A percentile compares a stretch with the other conserved stretches of the same genome.
These are phyloP conservation scores for Croton setiger DNA, from an alignment of 441 rosid genomes.

Conservation along the genomic window DNA sequence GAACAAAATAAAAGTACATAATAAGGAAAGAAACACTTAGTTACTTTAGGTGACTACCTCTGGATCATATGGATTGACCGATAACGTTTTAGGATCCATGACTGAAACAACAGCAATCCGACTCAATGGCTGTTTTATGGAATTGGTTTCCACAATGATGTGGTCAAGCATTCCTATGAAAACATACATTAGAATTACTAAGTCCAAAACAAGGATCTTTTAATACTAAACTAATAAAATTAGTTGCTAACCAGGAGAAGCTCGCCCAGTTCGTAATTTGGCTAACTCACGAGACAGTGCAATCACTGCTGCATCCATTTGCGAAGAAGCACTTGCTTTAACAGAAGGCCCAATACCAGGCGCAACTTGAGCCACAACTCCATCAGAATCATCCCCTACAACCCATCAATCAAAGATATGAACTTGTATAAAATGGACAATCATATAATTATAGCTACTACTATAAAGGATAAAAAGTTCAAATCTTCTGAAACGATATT, in stretches of 20 bases:
- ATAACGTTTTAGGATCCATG: conserved; percentile 61
- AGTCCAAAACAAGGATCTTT: conserved; percentile 10
- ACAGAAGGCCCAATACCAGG: conserved; percentile 66
- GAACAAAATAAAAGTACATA: background rate
- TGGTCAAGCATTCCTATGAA: conserved; percentile 89
- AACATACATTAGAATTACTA: conserved; percentile 3
- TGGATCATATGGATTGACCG: conserved; percentile 70
- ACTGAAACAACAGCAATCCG: conserved; percentile 84
- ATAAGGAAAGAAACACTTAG: background rate
- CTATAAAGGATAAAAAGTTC: background rate
- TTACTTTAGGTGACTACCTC: conserved; percentile 33
- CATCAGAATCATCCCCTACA: conserved; percentile 22
- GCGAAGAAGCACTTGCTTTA: conserved; percentile 58
- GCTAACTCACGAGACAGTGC: conserved; percentile 72
- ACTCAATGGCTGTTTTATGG: conserved; percentile 72
- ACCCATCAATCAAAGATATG: background rate
- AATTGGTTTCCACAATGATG: conserved; percentile 72
- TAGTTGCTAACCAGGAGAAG: conserved; percentile 55
- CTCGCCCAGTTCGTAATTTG: conserved; percentile 85
- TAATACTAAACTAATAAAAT: background rate
- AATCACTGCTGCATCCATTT: conserved; percentile 85
- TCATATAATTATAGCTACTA: background rate
- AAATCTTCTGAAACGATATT: background rate
- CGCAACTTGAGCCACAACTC: conserved; percentile 39
- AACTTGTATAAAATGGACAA: background rate